Base-by-base conservation (phyloP, 1,284 basidiomycete species). In the Omphalotus olearius region DNA sequence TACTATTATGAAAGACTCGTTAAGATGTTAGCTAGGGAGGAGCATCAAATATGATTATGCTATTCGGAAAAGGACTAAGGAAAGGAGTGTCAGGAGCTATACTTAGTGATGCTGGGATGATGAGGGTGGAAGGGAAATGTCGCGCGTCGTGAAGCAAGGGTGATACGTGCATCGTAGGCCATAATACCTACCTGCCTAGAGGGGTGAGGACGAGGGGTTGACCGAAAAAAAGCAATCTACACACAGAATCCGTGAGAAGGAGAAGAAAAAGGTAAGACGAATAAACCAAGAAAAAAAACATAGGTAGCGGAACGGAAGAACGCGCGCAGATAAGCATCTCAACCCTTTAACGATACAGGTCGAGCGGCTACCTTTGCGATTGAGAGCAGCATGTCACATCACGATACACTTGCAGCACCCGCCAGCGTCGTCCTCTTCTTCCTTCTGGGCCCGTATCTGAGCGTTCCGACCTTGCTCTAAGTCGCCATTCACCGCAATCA, bases 351-450 rank as follows among this genome's bases (percentile, higher is more conserved):
- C 13, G 38, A 40, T 4, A 40, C 9, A 40, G 7, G 20, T 9
- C 7, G n/a, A 40, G n/a, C 16, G 20, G 20, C n/a, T 9, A 7
- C 9, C 38, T 2, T 6, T 17, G 38, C 9, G 38, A 40, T 17
- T 10, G 17, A 36, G 7, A 20, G 45, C n/a, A 2, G n/a, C 17
- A 26, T 9, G 28, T 82, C 75, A 84, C 81, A 83, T 83, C 60
- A 83, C 69, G 54, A 79, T 66, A 63, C 81, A 84, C 64, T 77
- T 78, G 70, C 81, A 83, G 59, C 82, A 83, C 38, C 80, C 80
- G 41, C 66, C 71, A 26, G 58, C 58, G 1, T 60, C 66, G 11
- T 75, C 73, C 30, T 80, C 76, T 30, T 76, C 69, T n/a, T 67
- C 64, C 16, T 64, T 59, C 26, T 56, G 48, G 16, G 23, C 51